Base-by-base conservation (phyloP, 176 grass and related monocot species). In the Carex littledalei region DNA sequence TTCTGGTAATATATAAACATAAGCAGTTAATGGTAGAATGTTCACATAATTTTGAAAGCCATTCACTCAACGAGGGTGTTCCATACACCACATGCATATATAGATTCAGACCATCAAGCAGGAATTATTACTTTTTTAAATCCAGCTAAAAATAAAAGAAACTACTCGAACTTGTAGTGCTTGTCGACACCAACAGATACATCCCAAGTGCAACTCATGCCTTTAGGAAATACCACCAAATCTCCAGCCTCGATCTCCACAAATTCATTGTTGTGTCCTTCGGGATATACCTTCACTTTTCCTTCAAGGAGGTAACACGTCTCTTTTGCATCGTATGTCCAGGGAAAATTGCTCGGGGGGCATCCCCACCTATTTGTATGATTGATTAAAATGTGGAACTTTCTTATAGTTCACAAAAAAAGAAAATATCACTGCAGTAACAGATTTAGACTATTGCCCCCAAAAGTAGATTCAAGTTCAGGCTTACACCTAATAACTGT, bases 211-310 rank as follows among this genome's bases (percentile, higher is more conserved):
- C 95, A 98, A 47, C 70, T 95, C 96, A 98, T 95, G 5, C 96
- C 96, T 86, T 92, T 90, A 82, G 93, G 92, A 87, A 98, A 98
- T 41, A 89, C 95, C 88, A 95, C 95, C 21, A 98, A 85, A 81
- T 98, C 93, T 58, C 95, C 95, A 5, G 95, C 91, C 12, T 84
- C 85, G 43, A 95, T 93, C 86, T 98, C 95, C n/a, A 98, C 95
- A 88, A 85, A 98, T 14, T 90, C 93, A 17, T 92, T 87, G 37
- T 90, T 90, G 61, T 94, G 87, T 6, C 92, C 95, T 0, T 98
- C 93, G 1, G 95, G 95, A 89, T 91, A 98, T 24, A 98, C 95
- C 85, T 95, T 98, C 80, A 95, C 95, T 89, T 98, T 98, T 67
- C 95, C 95, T 87, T 98, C 83, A 60, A 98, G 90, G 63, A 98